phyloP scores from a whole-genome alignment of 2,329 filamentous ascomycete genomes.

The Daldinia sp. region DNA sequence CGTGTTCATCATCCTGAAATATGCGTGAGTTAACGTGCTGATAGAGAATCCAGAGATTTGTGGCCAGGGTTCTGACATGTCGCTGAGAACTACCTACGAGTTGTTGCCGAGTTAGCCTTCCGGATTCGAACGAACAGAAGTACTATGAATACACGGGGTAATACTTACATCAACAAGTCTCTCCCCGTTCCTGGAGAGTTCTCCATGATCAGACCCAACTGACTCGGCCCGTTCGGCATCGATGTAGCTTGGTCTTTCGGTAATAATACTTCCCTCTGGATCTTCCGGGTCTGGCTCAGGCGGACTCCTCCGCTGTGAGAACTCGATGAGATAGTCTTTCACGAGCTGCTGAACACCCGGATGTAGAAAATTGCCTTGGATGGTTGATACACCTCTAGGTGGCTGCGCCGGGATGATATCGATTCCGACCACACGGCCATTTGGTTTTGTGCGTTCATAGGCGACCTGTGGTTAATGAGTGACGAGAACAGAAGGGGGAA shows the following conservation, averaged over 20 bases:
- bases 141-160: neutral
- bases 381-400: constrained; percentile 89
- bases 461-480: constrained; percentile 73
- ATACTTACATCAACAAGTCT: constrained; percentile 77
- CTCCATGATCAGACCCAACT: constrained; percentile 49
- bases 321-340: constrained; percentile 76
- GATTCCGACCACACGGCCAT: constrained; percentile 87
- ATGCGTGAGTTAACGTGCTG: constrained; percentile 94
- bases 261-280: constrained; percentile 46
- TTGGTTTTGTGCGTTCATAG: constrained; percentile 78
- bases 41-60: constrained; percentile 82
- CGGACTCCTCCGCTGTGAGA: constrained; percentile 40
- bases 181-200: constrained; percentile 57
- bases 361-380: constrained; percentile 93
- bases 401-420: constrained; percentile 94
- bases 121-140: neutral
- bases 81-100: constrained; percentile 84
- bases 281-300: constrained; percentile 21
- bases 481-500: constrained; percentile 7
- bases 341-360: constrained; percentile 80
- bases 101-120: constrained; percentile 30
- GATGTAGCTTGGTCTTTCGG: constrained; percentile 70
- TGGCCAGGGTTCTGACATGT: constrained; percentile 98
- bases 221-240: constrained; percentile 69
- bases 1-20: constrained; percentile 99